Conservation (phyloP, 371 early-diverging fungal genomes). For the Polyrhizophydium stewartii region DNA sequence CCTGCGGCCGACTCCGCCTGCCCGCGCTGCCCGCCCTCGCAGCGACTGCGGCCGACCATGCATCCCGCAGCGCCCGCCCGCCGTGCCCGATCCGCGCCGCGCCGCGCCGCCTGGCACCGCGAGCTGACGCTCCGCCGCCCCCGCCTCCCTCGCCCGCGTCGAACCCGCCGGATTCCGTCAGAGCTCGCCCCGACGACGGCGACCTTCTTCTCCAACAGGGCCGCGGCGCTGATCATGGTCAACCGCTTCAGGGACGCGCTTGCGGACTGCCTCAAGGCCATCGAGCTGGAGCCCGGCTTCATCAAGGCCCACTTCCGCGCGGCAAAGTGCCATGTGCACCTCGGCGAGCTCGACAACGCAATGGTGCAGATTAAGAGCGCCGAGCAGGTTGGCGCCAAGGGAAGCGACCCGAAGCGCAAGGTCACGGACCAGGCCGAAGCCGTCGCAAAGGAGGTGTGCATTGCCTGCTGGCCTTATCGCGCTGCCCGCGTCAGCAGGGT, state of each 20-base stretch:
- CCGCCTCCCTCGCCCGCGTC: too few relatives aligned
- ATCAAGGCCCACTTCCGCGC: constrained; percentile 67
- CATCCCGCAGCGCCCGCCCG: too few relatives aligned
- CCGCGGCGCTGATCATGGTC: constrained; percentile 75
- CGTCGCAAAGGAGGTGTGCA: constrained; percentile 12
- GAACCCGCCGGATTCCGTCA: too few relatives aligned
- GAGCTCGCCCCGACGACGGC: constrained; percentile 59
- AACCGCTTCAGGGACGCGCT: constrained; percentile 61
- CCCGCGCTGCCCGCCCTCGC: too few relatives aligned
- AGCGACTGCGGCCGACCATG: too few relatives aligned
- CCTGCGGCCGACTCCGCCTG: too few relatives aligned
- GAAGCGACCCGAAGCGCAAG: neutral
- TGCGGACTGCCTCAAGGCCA: constrained; percentile 64
- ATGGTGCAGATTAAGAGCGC: constrained; percentile 1
- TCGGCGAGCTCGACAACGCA: constrained; percentile 23
- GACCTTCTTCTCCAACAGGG: constrained; percentile 75
- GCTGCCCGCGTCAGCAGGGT: too few relatives aligned
- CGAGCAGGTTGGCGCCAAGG: neutral
- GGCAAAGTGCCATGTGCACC: constrained; percentile 53
- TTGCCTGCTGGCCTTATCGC: too few relatives aligned
- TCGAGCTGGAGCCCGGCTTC: constrained; percentile 58
- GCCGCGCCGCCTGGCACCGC: too few relatives aligned
- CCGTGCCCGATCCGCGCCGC: too few relatives aligned
- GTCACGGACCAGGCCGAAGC: constrained; percentile 3
- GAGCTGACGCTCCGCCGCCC: too few relatives aligned